Evolutionary conservation across 139 green algal species (phyloP).

Genomic region (Picochlorum sp.): DNA sequence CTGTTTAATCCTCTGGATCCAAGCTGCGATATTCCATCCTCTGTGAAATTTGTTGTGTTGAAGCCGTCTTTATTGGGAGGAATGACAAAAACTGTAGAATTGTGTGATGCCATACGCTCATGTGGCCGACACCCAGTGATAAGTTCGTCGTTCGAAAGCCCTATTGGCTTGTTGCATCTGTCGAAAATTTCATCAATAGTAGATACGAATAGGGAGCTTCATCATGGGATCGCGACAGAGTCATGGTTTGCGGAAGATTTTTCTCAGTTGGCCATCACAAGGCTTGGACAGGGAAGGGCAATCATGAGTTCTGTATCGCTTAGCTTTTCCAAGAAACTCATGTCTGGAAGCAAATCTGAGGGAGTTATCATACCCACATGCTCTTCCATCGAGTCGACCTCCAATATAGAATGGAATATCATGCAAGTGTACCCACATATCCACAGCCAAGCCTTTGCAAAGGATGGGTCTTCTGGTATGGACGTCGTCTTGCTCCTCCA

Average conservation of each 20-base stretch:
- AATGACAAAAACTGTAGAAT: constrained; percentile 37
- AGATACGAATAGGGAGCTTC: constrained; percentile 10
- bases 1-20: constrained; percentile 5
- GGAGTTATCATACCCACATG: too few relatives aligned
- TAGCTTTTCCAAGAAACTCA: too few relatives aligned
- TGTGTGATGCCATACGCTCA: not conserved
- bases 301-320: too few relatives aligned
- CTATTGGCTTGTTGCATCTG: constrained; percentile 47
- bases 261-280: not conserved
- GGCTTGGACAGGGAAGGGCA: not conserved
- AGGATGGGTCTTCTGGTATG: not conserved
- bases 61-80: constrained; percentile 73
- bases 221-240: constrained; percentile 4
- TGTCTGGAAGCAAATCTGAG: too few relatives aligned
- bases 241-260: constrained; percentile 5
- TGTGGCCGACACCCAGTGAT: constrained; percentile 49
- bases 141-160: constrained; percentile 73
- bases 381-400: too few relatives aligned
- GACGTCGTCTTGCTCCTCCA: constrained; percentile 69
- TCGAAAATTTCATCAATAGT: constrained; percentile 49
- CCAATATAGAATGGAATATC: not conserved
- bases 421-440: too few relatives aligned
- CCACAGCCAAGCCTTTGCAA: not conserved
- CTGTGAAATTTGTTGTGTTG: constrained; percentile 55
- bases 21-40: not conserved